phyloP scores from a whole-genome alignment of 805 yeast species.

The Hagleromyces aurorensis region DNA sequence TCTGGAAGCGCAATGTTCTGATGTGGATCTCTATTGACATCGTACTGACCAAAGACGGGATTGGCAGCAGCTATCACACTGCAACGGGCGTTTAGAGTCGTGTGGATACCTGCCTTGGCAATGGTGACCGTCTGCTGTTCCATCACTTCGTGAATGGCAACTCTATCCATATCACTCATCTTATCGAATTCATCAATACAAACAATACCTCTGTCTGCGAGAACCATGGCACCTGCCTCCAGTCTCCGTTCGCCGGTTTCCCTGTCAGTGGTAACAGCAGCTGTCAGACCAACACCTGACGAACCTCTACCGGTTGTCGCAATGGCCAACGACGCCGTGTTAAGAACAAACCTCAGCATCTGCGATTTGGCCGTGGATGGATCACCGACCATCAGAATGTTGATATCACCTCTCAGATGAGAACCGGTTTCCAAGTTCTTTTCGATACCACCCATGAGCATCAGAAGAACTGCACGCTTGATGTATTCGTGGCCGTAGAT shows the following conservation, averaged over 20 bases:
- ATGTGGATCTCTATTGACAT: slow-evolving; percentile 91
- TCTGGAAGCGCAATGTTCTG: slow-evolving; percentile 95
- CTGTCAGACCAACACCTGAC: slow-evolving; percentile 99
- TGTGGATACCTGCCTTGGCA: slow-evolving; percentile 97
- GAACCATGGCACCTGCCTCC: slow-evolving; percentile 99
- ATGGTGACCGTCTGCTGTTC: slow-evolving; percentile 98
- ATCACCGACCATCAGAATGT: slow-evolving; percentile 94
- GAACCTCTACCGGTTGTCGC: slow-evolving; percentile 99
- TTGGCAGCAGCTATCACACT: slow-evolving; percentile 97
- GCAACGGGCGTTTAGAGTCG: slow-evolving; percentile 92
- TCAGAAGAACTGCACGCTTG: slow-evolving; percentile 81
- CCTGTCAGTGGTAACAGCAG: slow-evolving; percentile 92
- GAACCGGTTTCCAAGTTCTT: slow-evolving; percentile 92
- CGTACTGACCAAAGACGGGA: slow-evolving; percentile 95
- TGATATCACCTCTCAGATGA: slow-evolving; percentile 96
- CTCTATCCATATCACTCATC: slow-evolving; percentile 94
- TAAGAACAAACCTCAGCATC: slow-evolving; percentile 84
- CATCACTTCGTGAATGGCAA: slow-evolving; percentile 99
- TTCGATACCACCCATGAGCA: slow-evolving; percentile 91
- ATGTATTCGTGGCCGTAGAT: slow-evolving; percentile 90
- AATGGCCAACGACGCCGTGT: slow-evolving; percentile 90
- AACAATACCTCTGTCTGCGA: slow-evolving; percentile 94
- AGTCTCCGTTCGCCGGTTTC: slow-evolving; percentile 95
- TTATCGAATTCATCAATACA: slow-evolving; percentile 99
- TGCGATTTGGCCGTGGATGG: slow-evolving; percentile 98